Base-by-base conservation (phyloP, 768 basidiomycete genomes). In the Strobilomyces confusus region DNA sequence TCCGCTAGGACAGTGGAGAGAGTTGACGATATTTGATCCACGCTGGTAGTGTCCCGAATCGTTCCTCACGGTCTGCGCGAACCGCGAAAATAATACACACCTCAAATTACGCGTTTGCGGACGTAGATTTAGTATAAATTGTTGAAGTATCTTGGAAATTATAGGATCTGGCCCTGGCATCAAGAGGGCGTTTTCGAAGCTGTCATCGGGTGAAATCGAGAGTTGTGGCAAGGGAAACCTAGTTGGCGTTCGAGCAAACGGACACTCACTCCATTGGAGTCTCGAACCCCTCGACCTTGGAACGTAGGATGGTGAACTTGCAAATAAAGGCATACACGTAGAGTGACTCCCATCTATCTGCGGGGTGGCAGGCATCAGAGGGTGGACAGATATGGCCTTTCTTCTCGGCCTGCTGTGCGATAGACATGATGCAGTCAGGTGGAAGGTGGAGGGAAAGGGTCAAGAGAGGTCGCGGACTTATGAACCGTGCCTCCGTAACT, bases 61-160 rank as follows among this genome's bases (percentile, higher is more conserved):
- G 46, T 63, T 64, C 57, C 22, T 8, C 60, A 64, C 60, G 48
- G 42, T 58, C 59, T 55, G 57, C 58, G 40, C 25, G 65, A 60
- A 51, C 54, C 58, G 62, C 59, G 52, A 44, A 54, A 71, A n/a
- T 70, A 67, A 69, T 69, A 72, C 70, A 68, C 73, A 89, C 89
- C 86, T 88, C 72, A 90, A 78, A 77, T 91, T 91, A 86, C 89
- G 87, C 84, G 89, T 87, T 70, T 86, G 86, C 19, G 91, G 89
- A 65, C 84, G 82, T 61, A 93, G 80, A 71, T 90, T 92, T 62
- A 85, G 76, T 61, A 93, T 79, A 68, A 93, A 92, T 55, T 84
- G 81, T 54, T 77, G 77, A 20, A 93, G 82, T 61, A 92, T 75
- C 65, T 81, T 79, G 41, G 83, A 85, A 58, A 93, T 76, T 62